Evolutionary conservation across 371 early-diverging fungal genomes (phyloP).

Genomic region (Capillidium heterosporum): DNA sequence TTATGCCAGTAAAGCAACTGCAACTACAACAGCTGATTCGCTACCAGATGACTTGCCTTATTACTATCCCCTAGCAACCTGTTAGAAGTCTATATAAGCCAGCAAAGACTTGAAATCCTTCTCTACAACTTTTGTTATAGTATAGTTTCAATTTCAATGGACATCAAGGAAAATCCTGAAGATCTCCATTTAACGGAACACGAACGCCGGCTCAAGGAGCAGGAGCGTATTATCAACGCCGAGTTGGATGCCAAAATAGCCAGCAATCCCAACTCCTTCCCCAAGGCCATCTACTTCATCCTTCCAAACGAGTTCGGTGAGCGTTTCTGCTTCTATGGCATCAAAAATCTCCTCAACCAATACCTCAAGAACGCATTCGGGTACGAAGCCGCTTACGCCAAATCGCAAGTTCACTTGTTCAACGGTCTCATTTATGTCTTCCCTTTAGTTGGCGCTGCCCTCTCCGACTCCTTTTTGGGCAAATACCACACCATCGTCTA

Average conservation of each 20-base stretch:
- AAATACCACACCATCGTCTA: constrained; percentile 42
- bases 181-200: constrained; percentile 1
- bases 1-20: too few relatives aligned
- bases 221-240: constrained; percentile 3
- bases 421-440: constrained; percentile 35
- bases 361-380: constrained; percentile 12
- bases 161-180: too few relatives aligned
- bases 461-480: constrained; percentile 43
- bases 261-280: constrained; percentile 3
- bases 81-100: too few relatives aligned
- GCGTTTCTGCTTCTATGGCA: constrained; percentile 10
- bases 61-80: too few relatives aligned
- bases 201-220: background rate
- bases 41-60: too few relatives aligned
- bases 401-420: constrained; percentile 21
- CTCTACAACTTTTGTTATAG: too few relatives aligned
- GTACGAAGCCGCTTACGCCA: constrained; percentile 9
- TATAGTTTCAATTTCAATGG: too few relatives aligned
- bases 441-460: constrained; percentile 39
- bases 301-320: constrained; percentile 12
- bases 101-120: too few relatives aligned
- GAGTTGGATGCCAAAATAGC: constrained; percentile 4
- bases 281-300: constrained; percentile 10
- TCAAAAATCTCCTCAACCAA: constrained; percentile 5
- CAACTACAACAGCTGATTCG: too few relatives aligned